Base-by-base conservation (phyloP, 2,329 filamentous ascomycete species). In the Ascomycota sp. region DNA sequence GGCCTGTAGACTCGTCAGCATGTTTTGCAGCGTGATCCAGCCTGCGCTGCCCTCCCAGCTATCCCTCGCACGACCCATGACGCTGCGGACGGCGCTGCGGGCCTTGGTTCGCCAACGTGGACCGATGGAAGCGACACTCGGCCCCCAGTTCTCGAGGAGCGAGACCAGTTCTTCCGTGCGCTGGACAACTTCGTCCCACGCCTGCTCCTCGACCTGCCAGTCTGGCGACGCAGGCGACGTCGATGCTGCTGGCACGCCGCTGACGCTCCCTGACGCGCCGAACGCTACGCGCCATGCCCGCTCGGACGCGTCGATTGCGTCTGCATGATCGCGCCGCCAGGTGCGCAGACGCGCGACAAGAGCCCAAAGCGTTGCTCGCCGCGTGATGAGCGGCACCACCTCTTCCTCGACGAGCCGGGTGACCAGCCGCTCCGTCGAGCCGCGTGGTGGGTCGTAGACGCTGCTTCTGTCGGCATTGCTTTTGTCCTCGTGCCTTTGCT, bases 101-200 rank as follows among this genome's bases (percentile, higher is more conserved):
- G 81, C 80, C 64, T 93, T 95, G 38, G 79, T 79, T 50, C 69
- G 78, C 89, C 89, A 98, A 43, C 74, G 75, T 34, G 65, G 66
- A 2, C 80, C 81, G 3, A 94, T 72, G 20, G 69, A 45, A 36
- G 73, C 69, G 13, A 71, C 61, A 38, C 67, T 62, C 0, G 61
- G 56, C 0, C 79, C 79, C 41, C 83, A 72, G 47, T 75, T 82
- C 53, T 89, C 79, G 52, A 94, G 80, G 30, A 78, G 69, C 38
- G 79, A 74, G 1, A 89, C 80, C 25, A 95, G 53, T 45, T 81
- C 73, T 32, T 83, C 69, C 1, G 89, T 95, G 30, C 80, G 69
- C 36, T 69, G 61, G 3, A 91, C 80, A 4, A 91, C 70, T 1
- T 62, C 61, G 34, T 69, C 56, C 79, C 81, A 93, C 12, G 65